Percentiles rank a stretch among this genome's conserved stretches.
Evolutionary conservation across 805 yeast species (phyloP).

Genomic region (Schwanniomyces polymorphus): DNA sequence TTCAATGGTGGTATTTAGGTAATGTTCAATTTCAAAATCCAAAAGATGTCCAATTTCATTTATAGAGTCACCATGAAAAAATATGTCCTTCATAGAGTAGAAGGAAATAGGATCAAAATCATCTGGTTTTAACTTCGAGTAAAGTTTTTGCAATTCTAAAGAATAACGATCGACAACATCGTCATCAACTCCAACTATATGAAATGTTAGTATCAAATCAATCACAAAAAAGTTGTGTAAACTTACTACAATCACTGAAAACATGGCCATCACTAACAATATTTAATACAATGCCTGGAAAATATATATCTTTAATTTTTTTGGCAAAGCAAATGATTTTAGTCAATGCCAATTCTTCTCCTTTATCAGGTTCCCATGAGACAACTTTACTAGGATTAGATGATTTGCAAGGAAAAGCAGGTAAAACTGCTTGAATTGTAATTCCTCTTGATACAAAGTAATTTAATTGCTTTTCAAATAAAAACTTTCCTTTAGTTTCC

Average conservation of each 20-base stretch:
- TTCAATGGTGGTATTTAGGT: slow-evolving; percentile 32
- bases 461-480: slow-evolving; percentile 41
- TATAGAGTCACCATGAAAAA: slow-evolving; percentile 17
- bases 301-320: slow-evolving; percentile 36
- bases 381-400: slow-evolving; percentile 56
- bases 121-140: slow-evolving; percentile 32
- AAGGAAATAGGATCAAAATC: slow-evolving; percentile 27
- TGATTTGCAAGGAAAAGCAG: slow-evolving; percentile 67
- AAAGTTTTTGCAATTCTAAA: slow-evolving; percentile 41
- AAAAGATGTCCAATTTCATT: slow-evolving; percentile 15
- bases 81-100: slow-evolving; percentile 36
- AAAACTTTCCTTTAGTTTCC: slow-evolving; percentile 44
- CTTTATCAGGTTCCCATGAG: slow-evolving; percentile 52
- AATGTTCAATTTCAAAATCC: slow-evolving; percentile 26
- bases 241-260: slow-evolving; percentile 50
- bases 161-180: slow-evolving; percentile 51
- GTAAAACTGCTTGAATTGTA: slow-evolving; percentile 55
- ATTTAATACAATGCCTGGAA: slow-evolving; percentile 56
- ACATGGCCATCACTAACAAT: slow-evolving; percentile 68
- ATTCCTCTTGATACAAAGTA: slow-evolving; percentile 50
- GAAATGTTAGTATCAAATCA: background rate
- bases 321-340: slow-evolving; percentile 31
- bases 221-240: slow-evolving; percentile 9
- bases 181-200: slow-evolving; percentile 54
- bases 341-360: slow-evolving; percentile 38